These are phyloP conservation scores for Cerrena zonata DNA, from an alignment of 1,284 basidiomycete genomes.

Conservation along the genomic window DNA sequence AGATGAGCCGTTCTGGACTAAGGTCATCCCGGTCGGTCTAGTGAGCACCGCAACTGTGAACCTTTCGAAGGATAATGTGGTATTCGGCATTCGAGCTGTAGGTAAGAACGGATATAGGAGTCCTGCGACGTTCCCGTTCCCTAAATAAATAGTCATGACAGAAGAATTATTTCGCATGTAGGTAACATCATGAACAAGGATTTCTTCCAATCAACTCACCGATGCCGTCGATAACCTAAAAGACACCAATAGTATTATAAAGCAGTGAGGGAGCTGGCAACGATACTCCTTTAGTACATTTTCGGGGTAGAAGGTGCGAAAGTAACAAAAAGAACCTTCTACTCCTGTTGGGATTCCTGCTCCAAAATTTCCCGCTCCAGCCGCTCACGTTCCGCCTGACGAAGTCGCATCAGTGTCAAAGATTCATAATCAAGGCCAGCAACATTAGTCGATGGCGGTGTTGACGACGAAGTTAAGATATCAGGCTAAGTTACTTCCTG, in stretches of 20 bases:
- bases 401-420: slow-evolving; percentile 72
- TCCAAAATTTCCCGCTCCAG: slow-evolving; percentile 73
- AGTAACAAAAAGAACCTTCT: no score
- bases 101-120: slow-evolving; percentile 46
- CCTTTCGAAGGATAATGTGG: slow-evolving; percentile 47
- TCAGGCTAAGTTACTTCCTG: slow-evolving; percentile 9
- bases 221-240: no score
- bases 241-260: no score
- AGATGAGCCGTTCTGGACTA: slow-evolving; percentile 42
- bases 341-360: slow-evolving; percentile 41
- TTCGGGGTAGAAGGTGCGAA: no score
- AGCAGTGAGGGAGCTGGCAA: no score
- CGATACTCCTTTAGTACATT: no score
- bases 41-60: slow-evolving; percentile 36
- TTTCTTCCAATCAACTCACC: no score
- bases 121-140: slow-evolving; percentile 43
- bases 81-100: slow-evolving; percentile 47
- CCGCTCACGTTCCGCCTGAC: slow-evolving; percentile 73
- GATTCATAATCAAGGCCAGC: slow-evolving; percentile 71
- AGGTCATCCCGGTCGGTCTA: slow-evolving; percentile 43
- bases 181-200: no score
- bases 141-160: no score
- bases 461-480: slow-evolving; percentile 18
- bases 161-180: no score
- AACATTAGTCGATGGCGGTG: slow-evolving; percentile 22